phyloP scores from a whole-genome alignment of 208 protist genomes.

The Leishmania major region DNA sequence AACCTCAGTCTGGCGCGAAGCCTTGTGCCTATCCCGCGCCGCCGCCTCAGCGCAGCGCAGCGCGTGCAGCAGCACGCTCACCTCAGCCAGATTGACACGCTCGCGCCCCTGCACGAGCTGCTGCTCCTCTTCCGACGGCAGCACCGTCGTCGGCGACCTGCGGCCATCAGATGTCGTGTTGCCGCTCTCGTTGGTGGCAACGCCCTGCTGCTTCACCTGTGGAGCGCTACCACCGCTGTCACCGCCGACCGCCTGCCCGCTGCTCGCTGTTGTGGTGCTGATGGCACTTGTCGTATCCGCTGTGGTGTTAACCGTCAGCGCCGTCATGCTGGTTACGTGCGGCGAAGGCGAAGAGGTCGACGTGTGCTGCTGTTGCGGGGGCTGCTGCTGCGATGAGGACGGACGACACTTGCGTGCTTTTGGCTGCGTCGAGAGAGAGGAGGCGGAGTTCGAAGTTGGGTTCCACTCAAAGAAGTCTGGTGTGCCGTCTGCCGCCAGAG shows the following conservation, averaged over 20 bases:
- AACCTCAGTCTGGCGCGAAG: background rate
- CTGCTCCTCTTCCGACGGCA: conserved; percentile 10
- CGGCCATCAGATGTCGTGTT: conserved; percentile 14
- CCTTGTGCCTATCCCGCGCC: background rate
- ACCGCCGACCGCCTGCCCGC: background rate
- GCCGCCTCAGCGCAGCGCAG: conserved; percentile 18
- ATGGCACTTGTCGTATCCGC: background rate
- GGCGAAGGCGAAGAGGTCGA: conserved; percentile 28
- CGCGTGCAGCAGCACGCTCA: conserved; percentile 29
- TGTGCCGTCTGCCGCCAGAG: background rate
- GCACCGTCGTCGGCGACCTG: conserved; percentile 21
- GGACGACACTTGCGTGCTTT: background rate
- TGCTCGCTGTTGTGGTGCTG: conserved; percentile 8
- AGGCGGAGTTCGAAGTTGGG: conserved; percentile 58
- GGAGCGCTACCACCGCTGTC: background rate
- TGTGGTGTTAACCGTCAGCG: conserved; percentile 6
- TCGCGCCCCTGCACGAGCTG: background rate
- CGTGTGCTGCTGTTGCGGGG: conserved; percentile 3
- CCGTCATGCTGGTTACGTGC: conserved; percentile 26
- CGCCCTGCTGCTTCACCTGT: background rate
- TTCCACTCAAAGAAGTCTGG: conserved; percentile 66
- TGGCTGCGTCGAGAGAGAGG: background rate
- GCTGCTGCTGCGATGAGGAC: background rate
- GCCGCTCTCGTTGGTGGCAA: background rate
- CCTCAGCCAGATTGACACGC: conserved; percentile 13